Base-by-base conservation (phyloP, 176 grass and related monocot species). In the Eremochloa ophiuroides region DNA sequence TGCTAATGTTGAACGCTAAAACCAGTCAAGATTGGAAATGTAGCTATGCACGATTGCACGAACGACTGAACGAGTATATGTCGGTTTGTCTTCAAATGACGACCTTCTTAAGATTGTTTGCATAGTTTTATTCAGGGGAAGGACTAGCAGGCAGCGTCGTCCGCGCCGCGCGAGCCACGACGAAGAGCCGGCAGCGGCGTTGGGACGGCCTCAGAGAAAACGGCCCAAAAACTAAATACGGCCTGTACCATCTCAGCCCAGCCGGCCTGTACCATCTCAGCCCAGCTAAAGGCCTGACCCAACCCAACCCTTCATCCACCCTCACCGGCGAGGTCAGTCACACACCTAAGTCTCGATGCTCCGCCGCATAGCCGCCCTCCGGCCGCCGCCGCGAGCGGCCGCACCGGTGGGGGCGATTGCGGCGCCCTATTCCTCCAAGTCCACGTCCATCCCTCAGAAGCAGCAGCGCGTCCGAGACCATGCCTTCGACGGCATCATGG, bases 391-490 rank as follows among this genome's bases (percentile, higher is more conserved):
- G 16, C 69, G 50, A 16, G 53, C 62, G 2, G 78, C 67, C 4
- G 8, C 72, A 9, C 9, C 64, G 7, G 22, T 22, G 43, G 27
- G 25, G 22, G 29, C 65, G 20, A 12, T n/a, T 22, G 29, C 63
- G 33, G 62, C 74, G 2, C 7, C 59, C 26, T 74, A 65, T 37
- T 84, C 84, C 47, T 92, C 94, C 30, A 90, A 97, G 79, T 97
- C 94, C 12, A 97, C 89, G 51, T 87, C 94, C 65, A 78, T 97
- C 20, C 94, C 94, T 0, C 83, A 80, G 80, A 97, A 94, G 79
- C 89, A 89, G 69, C 72, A 88, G 82, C 91, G 94, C 28, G 94
- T 97, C 18, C 91, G 94, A n/a, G 91, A 94, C 83, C 91, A 97
- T 69, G 69, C 85, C 47, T 91, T 97, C 85, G 91, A 97, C 77